These are phyloP conservation scores for Rheum nobile DNA, from an alignment of 148 eudicot species.

Conservation along the genomic window DNA sequence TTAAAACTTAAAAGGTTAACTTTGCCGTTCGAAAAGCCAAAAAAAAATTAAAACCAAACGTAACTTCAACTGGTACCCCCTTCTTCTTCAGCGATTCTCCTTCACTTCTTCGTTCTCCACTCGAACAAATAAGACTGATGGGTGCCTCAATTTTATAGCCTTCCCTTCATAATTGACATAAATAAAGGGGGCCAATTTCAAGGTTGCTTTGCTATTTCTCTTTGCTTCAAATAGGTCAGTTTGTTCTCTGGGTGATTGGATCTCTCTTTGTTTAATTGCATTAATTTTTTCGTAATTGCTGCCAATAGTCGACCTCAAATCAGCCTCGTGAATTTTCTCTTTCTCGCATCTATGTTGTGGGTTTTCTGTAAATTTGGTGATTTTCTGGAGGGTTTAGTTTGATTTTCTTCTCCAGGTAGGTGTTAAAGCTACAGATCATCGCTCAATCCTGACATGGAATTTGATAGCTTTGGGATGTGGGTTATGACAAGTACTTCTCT, in stretches of 20 bases:
- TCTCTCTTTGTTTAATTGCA: background rate
- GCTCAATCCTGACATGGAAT: background rate
- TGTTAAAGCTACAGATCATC: background rate
- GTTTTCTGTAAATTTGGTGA: background rate
- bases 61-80: too few relatives aligned
- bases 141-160: slow-evolving; percentile 17
- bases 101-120: too few relatives aligned
- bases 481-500: background rate
- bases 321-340: background rate
- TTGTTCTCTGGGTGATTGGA: background rate
- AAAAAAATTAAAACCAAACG: too few relatives aligned
- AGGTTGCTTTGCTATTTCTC: background rate
- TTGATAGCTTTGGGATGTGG: slow-evolving; percentile 1
- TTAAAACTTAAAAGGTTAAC: too few relatives aligned
- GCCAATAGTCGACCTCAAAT: background rate
- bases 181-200: background rate
- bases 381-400: background rate
- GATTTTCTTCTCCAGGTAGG: background rate
- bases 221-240: background rate
- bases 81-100: too few relatives aligned
- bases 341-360: background rate
- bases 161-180: background rate
- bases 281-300: slow-evolving; percentile 2
- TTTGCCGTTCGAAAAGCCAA: too few relatives aligned
- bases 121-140: slow-evolving; percentile 23